Conservation (phyloP, 2,329 filamentous ascomycete species). For the Botrytis aclada region DNA sequence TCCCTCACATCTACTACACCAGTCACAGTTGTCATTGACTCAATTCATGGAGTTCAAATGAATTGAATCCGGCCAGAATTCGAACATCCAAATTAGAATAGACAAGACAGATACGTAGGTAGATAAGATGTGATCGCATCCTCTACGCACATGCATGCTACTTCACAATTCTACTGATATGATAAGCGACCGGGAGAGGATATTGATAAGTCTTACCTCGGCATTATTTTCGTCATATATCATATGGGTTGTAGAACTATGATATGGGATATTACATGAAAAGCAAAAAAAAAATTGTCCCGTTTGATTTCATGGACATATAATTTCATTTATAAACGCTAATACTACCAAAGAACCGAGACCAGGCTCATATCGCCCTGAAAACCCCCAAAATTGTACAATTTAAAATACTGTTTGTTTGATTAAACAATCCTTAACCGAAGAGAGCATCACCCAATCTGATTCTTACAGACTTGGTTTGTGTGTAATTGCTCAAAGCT, state of each 20-base stretch:
- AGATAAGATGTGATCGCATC: neutral
- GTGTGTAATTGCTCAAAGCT: slow-evolving; percentile 64
- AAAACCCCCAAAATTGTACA: slow-evolving; percentile 11
- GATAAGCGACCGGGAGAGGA: neutral
- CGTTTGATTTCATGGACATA: neutral
- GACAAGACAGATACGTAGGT: neutral
- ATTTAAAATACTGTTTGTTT: neutral
- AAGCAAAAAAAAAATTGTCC: no score
- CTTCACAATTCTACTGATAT: neutral
- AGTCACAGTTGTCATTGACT: neutral
- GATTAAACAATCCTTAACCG: slow-evolving; percentile 15
- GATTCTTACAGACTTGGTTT: slow-evolving; percentile 65
- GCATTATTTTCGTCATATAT: neutral
- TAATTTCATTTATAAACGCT: slow-evolving; percentile 7
- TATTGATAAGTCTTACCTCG: neutral
- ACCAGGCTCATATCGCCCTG: neutral
- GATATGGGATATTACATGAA: no score
- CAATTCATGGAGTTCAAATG: neutral
- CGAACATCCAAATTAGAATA: neutral
- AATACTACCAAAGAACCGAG: slow-evolving; percentile 2
- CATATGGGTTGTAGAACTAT: neutral
- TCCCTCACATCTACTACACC: neutral
- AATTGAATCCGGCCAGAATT: neutral
- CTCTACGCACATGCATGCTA: neutral
- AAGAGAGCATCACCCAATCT: slow-evolving; percentile 47